These are phyloP conservation scores for Parastagonospora avenae DNA, from an alignment of 2,329 filamentous ascomycete genomes.

Conservation along the genomic window DNA sequence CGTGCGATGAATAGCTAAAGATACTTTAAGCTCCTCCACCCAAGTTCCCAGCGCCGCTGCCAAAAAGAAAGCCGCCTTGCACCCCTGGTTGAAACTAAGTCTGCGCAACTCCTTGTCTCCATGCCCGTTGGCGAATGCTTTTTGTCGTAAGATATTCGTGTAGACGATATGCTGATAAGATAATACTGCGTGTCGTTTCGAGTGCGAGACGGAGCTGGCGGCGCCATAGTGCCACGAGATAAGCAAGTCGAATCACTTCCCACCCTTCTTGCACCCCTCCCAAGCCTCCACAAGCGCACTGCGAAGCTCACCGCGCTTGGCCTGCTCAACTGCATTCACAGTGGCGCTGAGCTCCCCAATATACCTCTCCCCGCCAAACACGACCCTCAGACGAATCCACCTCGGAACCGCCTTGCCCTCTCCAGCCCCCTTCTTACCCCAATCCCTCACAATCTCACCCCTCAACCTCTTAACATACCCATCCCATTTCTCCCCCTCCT, in stretches of 20 bases:
- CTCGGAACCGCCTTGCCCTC: constrained; percentile 17
- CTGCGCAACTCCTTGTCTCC: too few relatives aligned
- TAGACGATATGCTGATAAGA: neutral
- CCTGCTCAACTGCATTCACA: neutral
- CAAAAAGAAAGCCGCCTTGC: too few relatives aligned
- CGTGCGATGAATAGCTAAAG: too few relatives aligned
- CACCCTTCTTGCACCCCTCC: constrained; percentile 21
- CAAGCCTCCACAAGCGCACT: constrained; percentile 15
- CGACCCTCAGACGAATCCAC: constrained; percentile 29
- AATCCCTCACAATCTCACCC: constrained; percentile 8
- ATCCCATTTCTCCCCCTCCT: constrained; percentile 20
- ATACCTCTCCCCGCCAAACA: constrained; percentile 32
- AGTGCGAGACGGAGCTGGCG: too few relatives aligned
- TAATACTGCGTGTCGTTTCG: too few relatives aligned
- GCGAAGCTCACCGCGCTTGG: constrained; percentile 13
- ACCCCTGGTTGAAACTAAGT: too few relatives aligned
- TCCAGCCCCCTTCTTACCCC: constrained; percentile 12
- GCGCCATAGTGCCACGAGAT: neutral
- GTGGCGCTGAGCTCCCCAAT: neutral
- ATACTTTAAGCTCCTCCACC: too few relatives aligned
- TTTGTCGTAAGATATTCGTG: neutral
- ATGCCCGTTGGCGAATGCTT: too few relatives aligned
- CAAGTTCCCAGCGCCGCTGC: too few relatives aligned
- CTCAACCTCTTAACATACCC: constrained; percentile 26
- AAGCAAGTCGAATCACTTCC: neutral